These are phyloP conservation scores for Xylaria sp. DNA, from an alignment of 2,329 filamentous ascomycete genomes.

Conservation along the genomic window DNA sequence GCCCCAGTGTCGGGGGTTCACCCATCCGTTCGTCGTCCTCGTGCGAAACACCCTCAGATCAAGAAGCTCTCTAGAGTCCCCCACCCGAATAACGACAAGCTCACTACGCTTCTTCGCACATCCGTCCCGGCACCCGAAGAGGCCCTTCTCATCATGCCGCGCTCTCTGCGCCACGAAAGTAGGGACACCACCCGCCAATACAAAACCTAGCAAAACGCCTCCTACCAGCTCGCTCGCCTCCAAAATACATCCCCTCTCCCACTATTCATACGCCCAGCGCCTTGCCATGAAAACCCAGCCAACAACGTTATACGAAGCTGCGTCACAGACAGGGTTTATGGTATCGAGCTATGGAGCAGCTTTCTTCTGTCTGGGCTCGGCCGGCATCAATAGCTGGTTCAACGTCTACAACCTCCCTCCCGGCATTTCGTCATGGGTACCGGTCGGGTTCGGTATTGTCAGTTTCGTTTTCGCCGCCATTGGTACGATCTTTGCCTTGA, in stretches of 20 bases:
- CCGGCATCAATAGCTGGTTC: conserved; percentile 61
- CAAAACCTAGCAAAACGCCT: conserved; percentile 12
- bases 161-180: neutral
- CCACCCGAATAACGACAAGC: conserved; percentile 21
- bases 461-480: conserved; percentile 69
- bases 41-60: conserved; percentile 44
- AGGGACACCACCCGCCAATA: conserved; percentile 13
- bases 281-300: conserved; percentile 66
- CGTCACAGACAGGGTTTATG: conserved; percentile 72
- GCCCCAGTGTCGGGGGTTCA: conserved; percentile 46
- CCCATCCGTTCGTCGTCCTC: conserved; percentile 45
- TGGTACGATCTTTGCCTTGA: conserved; percentile 69
- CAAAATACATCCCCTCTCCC: conserved; percentile 42
- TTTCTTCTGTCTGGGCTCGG: conserved; percentile 63
- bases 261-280: conserved; percentile 61
- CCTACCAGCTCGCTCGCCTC: conserved; percentile 8
- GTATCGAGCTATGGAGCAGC: conserved; percentile 68
- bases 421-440: conserved; percentile 66
- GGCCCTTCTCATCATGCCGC: conserved; percentile 32
- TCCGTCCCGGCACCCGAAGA: conserved; percentile 30
- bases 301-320: conserved; percentile 72
- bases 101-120: conserved; percentile 28
- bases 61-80: conserved; percentile 26
- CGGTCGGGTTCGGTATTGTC: conserved; percentile 66
- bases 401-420: conserved; percentile 62